Evolutionary conservation across 2,329 filamentous ascomycete species (phyloP).

Genomic region (Triangularia setosa): DNA sequence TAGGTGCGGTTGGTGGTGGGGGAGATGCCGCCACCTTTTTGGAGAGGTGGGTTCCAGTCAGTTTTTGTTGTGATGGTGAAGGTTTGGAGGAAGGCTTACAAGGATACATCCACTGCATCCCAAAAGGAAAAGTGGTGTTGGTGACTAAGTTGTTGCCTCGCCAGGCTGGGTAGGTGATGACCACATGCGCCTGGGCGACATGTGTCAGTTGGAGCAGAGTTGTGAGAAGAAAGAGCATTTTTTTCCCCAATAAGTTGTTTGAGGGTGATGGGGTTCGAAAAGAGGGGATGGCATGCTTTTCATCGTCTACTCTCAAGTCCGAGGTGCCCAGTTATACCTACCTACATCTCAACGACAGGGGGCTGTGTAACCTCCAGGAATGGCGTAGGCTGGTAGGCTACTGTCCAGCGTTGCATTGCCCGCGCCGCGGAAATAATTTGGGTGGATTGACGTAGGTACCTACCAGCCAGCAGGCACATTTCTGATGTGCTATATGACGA

Average conservation of each 20-base stretch:
- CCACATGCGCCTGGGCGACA: neutral
- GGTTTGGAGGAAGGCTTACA: neutral
- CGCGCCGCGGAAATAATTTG: neutral
- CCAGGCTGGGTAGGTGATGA: slow-evolving; percentile 9
- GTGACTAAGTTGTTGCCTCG: slow-evolving; percentile 9
- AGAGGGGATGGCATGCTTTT: neutral
- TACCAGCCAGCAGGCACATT: neutral
- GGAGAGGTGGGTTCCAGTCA: neutral
- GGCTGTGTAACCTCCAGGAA: neutral
- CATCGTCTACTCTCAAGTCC: neutral
- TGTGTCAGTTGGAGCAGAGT: neutral
- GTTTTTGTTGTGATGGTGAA: neutral
- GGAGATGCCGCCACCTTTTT: slow-evolving; percentile 10
- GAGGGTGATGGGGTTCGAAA: neutral
- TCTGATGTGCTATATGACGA: neutral
- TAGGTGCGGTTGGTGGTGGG: slow-evolving; percentile 14
- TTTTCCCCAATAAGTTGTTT: no score
- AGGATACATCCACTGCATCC: slow-evolving; percentile 10
- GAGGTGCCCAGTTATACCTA: neutral
- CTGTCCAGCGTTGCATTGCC: neutral
- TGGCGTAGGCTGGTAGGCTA: neutral
- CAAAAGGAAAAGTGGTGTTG: slow-evolving; percentile 5
- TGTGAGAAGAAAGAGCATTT: neutral
- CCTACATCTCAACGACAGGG: neutral
- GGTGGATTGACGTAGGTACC: no score